A percentile compares a stretch with the other conserved stretches of the same genome.
These are phyloP conservation scores for Gonapodya prolifera DNA, from an alignment of 192 early-diverging fungal species.

Conservation along the genomic window DNA sequence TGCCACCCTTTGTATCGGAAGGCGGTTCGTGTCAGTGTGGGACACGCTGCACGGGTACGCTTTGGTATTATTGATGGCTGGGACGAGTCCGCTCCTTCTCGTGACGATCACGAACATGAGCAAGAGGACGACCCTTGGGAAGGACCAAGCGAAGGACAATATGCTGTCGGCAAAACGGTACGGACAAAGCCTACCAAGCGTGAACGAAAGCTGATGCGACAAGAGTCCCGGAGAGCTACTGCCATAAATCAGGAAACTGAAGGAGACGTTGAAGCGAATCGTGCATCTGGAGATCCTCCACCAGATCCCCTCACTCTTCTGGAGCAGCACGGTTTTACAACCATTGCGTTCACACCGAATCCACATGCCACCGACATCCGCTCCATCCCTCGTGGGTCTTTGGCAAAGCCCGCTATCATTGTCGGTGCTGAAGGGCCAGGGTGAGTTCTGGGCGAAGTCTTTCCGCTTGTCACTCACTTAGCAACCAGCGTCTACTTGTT, in stretches of 20 bases:
- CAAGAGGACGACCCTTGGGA: background rate
- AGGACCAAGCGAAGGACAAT: background rate
- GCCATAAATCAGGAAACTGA: background rate
- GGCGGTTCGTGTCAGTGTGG: background rate
- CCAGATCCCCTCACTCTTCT: background rate
- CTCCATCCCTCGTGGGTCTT: background rate
- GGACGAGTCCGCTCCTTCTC: background rate
- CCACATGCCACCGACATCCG: conserved; percentile 1
- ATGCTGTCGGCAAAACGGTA: background rate
- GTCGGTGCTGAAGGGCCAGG: conserved; percentile 1
- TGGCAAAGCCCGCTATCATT: background rate
- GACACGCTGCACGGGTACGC: background rate
- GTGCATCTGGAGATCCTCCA: too few species aligned
- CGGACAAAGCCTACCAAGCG: background rate
- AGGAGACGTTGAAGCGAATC: too few species aligned
- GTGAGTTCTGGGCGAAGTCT: background rate
- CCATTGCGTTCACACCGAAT: background rate
- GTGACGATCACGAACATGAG: background rate
- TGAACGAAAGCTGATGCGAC: background rate
- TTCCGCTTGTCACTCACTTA: background rate
- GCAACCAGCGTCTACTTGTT: background rate
- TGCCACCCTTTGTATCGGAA: conserved; percentile 5
- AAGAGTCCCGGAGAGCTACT: background rate
- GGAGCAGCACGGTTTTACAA: background rate
- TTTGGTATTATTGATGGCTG: background rate